Conservation (phyloP, 2,329 filamentous ascomycete species). For the Trichophaea hybrida region DNA sequence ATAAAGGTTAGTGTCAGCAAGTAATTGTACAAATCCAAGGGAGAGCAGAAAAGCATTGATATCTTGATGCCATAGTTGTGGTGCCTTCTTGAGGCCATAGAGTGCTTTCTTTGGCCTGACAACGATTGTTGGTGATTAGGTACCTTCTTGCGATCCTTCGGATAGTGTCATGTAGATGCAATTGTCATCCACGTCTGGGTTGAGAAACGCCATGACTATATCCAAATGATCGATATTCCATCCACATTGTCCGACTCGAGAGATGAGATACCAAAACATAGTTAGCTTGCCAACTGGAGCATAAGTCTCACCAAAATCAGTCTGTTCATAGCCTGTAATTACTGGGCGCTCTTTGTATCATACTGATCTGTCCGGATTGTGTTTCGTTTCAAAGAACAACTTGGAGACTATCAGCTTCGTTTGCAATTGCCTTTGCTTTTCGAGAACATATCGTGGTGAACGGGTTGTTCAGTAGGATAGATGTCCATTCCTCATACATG, state of each 20-base stretch:
- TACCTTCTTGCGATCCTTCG: not conserved
- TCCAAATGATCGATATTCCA: slow-evolving; percentile 19
- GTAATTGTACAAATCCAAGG: not conserved
- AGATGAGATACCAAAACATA: not conserved
- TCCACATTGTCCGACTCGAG: not conserved
- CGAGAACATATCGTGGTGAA: too few relatives aligned
- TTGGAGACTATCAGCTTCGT: slow-evolving; percentile 6
- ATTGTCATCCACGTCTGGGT: slow-evolving; percentile 24
- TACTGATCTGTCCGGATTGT: slow-evolving; percentile 1
- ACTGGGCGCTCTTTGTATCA: slow-evolving; percentile 10
- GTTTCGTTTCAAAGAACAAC: slow-evolving; percentile 15
- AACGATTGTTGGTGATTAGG: not conserved
- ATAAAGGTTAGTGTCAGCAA: not conserved
- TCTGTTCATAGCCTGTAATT: slow-evolving; percentile 8
- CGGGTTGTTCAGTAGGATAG: too few relatives aligned
- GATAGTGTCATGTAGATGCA: slow-evolving; percentile 26
- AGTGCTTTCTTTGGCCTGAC: not conserved
- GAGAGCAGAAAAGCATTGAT: slow-evolving; percentile 5
- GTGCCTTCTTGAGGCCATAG: slow-evolving; percentile 2
- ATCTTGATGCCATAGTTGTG: not conserved
- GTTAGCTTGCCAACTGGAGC: slow-evolving; percentile 3
- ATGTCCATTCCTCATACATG: too few relatives aligned
- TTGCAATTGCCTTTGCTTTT: too few relatives aligned
- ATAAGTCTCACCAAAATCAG: slow-evolving; percentile 8
- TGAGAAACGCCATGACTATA: slow-evolving; percentile 27